Base-by-base conservation (phyloP, 2,329 filamentous ascomycete genomes). In the Cordyceps militaris region DNA sequence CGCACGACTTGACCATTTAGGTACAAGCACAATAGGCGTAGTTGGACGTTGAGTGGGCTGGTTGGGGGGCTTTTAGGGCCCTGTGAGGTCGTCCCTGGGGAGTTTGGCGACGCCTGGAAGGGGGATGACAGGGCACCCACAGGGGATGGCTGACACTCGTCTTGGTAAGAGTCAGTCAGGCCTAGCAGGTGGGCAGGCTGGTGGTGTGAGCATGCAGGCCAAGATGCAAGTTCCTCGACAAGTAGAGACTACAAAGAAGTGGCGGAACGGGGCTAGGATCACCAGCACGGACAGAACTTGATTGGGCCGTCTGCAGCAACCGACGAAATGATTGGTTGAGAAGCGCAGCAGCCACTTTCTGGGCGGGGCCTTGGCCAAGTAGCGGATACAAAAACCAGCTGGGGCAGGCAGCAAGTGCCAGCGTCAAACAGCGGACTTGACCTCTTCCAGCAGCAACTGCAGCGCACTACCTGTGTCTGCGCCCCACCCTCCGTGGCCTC, bases 401-500 rank as follows among this genome's bases (percentile, higher is more conserved):
- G n/a, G n/a, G n/a, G n/a, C n/a, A n/a, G n/a, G n/a, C n/a, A n/a
- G n/a, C n/a, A n/a, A n/a, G n/a, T n/a, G n/a, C n/a, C 46, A 32
- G 9, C 9, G n/a, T 47, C 24, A 32, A 24, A 16, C 40, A 43
- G 28, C 14, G 10, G n/a, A 14, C 28, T 24, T 34, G 32, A n/a
- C 42, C 30, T n/a, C 47, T 50, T 51, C 32, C 48, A 51, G 48
- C 48, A n/a, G 34, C 32, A 32, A 36, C 32, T 51, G 34, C 34
- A 51, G 48, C 23, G 48, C 46, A 34, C 21, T 50, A 11, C 40
- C 32, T 34, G 38, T 47, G 38, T 24, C 28, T n/a, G 28, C 3
- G 43, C 49, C 36, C 52, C 57, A 52, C 57, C 28, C 34, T 16
- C 34, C 57, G 34, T 43, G 24, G 46, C 46, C 38, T 21, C 19